These are phyloP conservation scores for Yamadazyma laniorum DNA, from an alignment of 805 yeast genomes.

Conservation along the genomic window DNA sequence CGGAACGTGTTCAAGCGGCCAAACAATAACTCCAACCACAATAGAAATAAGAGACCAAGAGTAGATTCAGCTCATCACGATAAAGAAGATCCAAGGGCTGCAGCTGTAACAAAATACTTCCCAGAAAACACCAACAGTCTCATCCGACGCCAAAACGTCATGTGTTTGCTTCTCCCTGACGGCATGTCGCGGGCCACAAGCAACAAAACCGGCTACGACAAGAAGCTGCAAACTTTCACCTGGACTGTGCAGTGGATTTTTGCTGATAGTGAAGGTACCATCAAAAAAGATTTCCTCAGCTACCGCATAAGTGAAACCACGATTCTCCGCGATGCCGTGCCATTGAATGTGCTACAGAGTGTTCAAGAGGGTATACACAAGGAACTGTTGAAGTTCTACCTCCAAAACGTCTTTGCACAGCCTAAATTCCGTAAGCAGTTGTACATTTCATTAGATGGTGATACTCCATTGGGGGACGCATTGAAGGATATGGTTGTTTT, in stretches of 20 bases:
- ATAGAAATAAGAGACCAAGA: constrained; percentile 21
- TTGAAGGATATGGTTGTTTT: constrained; percentile 60
- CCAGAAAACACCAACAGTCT: constrained; percentile 27
- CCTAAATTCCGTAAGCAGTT: background rate
- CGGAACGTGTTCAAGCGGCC: constrained; percentile 41
- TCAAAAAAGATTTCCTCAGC: constrained; percentile 38
- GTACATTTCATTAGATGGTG: constrained; percentile 32
- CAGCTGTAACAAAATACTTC: constrained; percentile 20
- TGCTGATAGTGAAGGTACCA: constrained; percentile 27
- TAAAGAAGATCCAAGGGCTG: constrained; percentile 23
- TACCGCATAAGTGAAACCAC: constrained; percentile 41
- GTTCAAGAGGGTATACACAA: constrained; percentile 19
- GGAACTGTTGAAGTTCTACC: constrained; percentile 28
- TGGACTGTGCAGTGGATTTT: constrained; percentile 83
- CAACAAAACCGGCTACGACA: constrained; percentile 73
- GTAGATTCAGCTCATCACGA: constrained; percentile 10
- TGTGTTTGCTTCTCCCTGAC: constrained; percentile 58
- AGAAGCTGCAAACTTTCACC: constrained; percentile 53
- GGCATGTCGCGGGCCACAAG: constrained; percentile 69
- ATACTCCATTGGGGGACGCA: constrained; percentile 31
- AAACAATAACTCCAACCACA: constrained; percentile 12
- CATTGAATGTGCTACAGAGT: constrained; percentile 29
- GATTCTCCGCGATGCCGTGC: constrained; percentile 38
- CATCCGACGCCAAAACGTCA: constrained; percentile 60
- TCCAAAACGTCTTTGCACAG: constrained; percentile 37